phyloP scores from a whole-genome alignment of 1,139 yeast genomes.

The Magnusiomyces tetraspermus region DNA sequence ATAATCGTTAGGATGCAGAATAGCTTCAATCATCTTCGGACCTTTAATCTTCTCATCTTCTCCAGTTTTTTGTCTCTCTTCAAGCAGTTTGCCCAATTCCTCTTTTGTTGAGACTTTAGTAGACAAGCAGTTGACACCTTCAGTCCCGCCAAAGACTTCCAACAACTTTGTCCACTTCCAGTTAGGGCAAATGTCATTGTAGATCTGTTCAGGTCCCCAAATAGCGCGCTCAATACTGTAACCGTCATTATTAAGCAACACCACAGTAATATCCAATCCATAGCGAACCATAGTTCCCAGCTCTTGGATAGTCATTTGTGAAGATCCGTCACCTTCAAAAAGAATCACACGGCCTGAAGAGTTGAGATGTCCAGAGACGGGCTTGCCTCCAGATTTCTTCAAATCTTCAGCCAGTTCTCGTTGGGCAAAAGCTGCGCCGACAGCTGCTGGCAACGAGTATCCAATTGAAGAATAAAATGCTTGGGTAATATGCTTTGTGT shows the following conservation, averaged over 20 bases:
- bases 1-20: constrained; percentile 49
- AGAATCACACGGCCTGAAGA: constrained; percentile 49
- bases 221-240: constrained; percentile 81
- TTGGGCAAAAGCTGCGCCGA: constrained; percentile 67
- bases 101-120: constrained; percentile 30
- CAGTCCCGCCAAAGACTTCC: constrained; percentile 57
- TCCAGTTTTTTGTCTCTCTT: constrained; percentile 22
- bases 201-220: constrained; percentile 63
- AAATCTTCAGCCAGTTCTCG: constrained; percentile 35
- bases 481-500: constrained; percentile 49
- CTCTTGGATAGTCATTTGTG: constrained; percentile 79
- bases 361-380: constrained; percentile 8
- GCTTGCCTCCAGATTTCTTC: not conserved
- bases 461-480: constrained; percentile 78
- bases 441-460: constrained; percentile 72
- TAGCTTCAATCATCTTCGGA: constrained; percentile 46
- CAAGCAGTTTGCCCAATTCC: constrained; percentile 22
- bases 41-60: constrained; percentile 20
- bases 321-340: constrained; percentile 83
- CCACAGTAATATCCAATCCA: constrained; percentile 51
- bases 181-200: constrained; percentile 66
- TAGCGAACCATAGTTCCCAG: constrained; percentile 57
- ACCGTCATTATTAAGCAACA: constrained; percentile 72
- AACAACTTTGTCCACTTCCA: constrained; percentile 74
- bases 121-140: constrained; percentile 34